Percentiles rank a stretch among this genome's conserved stretches.
These are phyloP conservation scores for Polygonum aviculare DNA, from an alignment of 148 eudicot species.

Conservation along the genomic window DNA sequence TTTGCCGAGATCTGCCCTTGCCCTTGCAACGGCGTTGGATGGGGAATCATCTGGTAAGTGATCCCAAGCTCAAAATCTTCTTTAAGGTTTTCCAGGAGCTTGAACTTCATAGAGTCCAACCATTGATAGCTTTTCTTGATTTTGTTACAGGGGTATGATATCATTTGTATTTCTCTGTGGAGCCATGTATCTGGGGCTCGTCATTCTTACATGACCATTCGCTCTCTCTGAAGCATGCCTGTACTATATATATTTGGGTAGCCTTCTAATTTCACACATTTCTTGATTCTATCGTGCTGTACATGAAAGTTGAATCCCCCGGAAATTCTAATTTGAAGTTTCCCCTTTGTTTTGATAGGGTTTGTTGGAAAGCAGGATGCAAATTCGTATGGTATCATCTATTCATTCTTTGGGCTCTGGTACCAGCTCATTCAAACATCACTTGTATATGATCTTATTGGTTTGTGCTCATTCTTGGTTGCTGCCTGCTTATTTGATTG, in stretches of 20 bases:
- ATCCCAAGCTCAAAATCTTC: neutral
- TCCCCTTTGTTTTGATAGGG: neutral
- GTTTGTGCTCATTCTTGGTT: constrained; percentile 1
- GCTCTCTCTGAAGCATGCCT: neutral
- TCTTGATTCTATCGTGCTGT: neutral
- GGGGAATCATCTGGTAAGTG: constrained; percentile 93
- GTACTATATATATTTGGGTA: neutral
- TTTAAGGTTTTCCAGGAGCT: neutral
- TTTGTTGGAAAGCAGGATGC: neutral
- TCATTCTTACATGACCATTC: constrained; percentile 67
- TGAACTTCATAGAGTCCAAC: neutral
- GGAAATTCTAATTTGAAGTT: neutral
- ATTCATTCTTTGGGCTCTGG: neutral
- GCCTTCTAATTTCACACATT: neutral
- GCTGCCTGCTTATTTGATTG: neutral
- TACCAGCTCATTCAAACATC: neutral
- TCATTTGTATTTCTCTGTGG: constrained; percentile 72
- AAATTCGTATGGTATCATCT: neutral
- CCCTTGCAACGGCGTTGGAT: constrained; percentile 86
- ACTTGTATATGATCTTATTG: constrained; percentile 4
- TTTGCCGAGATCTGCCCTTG: constrained; percentile 97
- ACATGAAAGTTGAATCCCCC: neutral
- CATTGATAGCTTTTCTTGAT: neutral
- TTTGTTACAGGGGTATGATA: constrained; percentile 69
- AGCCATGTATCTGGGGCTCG: constrained; percentile 94